Base-by-base conservation (phyloP, 305 asterid genomes). In the Fraxinus velutina region DNA sequence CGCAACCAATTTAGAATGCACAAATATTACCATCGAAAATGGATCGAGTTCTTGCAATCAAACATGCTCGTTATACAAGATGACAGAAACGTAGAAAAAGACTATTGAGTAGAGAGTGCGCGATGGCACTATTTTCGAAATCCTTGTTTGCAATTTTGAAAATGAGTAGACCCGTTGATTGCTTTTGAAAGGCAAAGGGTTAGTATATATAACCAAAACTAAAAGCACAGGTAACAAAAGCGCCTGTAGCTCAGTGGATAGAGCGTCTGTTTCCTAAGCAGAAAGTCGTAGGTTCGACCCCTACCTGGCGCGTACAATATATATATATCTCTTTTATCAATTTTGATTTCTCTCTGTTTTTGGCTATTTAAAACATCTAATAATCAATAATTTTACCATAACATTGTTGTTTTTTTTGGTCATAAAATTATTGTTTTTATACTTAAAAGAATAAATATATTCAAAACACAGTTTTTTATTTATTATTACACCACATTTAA, bases 261-360 rank as follows among this genome's bases (percentile, higher is more conserved):
- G 90, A 92, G 93, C 92, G 90, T 92, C 89, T 92, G 90, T 90
- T 91, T 92, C 90, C 93, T 89, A 90, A 92, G 95, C 93, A 90
- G 95, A 91, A 92, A 87, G 92, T 87, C 92, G 91, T 90, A 91
- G 97, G 97, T 72, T 92, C 94, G 93, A 92, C 89, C 94, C 93
- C 94, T 91, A 92, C 90, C 87, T 86, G 87, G 87, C 89, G 87
- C 87, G 87, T 15, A 1, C 10, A 4, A 1, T 15, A 12, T 27
- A 27, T 27, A 44, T 3, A 30, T 30, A 30, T 32, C 2, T 36
- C 1, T 47, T 47, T 47, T 47, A 47, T 17, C 10, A 17, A 55
- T 17, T 17, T 52, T 17, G 9, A 55, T 55, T 52, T 1, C 66
- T 5, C 24, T 5, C 24, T n/a, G 64, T 52, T 52, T 52, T 52